These are phyloP conservation scores for Fusarium incarnatum DNA, from an alignment of 2,329 filamentous ascomycete species.

Conservation along the genomic window DNA sequence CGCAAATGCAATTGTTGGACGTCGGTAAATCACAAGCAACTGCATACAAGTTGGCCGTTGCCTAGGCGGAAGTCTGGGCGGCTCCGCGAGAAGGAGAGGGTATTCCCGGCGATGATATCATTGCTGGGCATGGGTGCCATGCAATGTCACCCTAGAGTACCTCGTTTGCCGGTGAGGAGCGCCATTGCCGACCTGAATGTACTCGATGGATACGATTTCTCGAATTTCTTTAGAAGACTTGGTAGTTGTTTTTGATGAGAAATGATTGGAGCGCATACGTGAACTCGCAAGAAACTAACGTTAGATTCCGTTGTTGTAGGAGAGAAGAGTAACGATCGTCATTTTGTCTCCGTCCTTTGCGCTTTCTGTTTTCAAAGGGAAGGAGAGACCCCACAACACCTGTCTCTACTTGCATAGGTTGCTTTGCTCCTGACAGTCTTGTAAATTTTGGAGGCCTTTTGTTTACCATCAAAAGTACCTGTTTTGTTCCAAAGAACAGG, in stretches of 20 bases:
- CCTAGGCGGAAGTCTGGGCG: slow-evolving; percentile 3
- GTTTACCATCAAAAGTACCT: not conserved
- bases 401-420: not conserved
- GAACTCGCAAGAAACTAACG: not conserved
- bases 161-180: slow-evolving; percentile 6
- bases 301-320: not conserved
- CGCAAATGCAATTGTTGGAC: not conserved
- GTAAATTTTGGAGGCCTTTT: not conserved
- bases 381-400: not conserved
- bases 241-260: not conserved
- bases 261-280: slow-evolving; percentile 44
- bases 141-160: slow-evolving; percentile 12
- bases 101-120: slow-evolving; percentile 38
- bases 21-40: not conserved
- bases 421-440: not conserved
- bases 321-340: slow-evolving; percentile 30
- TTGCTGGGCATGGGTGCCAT: slow-evolving; percentile 1
- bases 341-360: not conserved
- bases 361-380: not conserved
- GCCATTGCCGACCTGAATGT: slow-evolving; percentile 11
- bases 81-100: slow-evolving; percentile 18
- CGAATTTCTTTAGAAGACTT: slow-evolving; percentile 14
- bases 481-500: not conserved
- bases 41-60: not conserved
- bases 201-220: slow-evolving; percentile 9